phyloP scores from a whole-genome alignment of 2,329 filamentous ascomycete species.

The Colletotrichum incanum region DNA sequence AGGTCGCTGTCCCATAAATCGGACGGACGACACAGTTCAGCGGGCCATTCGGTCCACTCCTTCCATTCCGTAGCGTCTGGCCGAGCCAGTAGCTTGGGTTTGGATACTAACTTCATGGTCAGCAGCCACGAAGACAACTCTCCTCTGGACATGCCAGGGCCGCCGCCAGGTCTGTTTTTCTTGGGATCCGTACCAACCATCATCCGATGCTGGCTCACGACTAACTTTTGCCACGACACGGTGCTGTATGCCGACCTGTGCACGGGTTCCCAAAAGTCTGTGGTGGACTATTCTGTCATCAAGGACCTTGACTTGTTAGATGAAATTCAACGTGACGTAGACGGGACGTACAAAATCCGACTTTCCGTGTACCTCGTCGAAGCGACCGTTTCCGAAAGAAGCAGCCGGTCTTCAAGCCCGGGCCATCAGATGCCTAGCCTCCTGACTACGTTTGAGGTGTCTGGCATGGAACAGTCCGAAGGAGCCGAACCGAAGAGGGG shows the following conservation, averaged over 20 bases:
- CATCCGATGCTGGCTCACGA: slow-evolving; percentile 94
- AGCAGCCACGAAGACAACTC: slow-evolving; percentile 76
- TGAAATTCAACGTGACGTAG: slow-evolving; percentile 75
- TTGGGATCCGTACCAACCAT: slow-evolving; percentile 93
- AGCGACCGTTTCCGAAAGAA: slow-evolving; percentile 84
- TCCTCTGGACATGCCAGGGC: slow-evolving; percentile 79
- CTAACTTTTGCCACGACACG: slow-evolving; percentile 89
- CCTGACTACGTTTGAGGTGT: slow-evolving; percentile 83
- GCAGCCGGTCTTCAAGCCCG: slow-evolving; percentile 80
- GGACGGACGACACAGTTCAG: slow-evolving; percentile 93
- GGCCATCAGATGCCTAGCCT: slow-evolving; percentile 87
- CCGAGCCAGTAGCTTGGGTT: slow-evolving; percentile 88
- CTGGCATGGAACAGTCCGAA: slow-evolving; percentile 69
- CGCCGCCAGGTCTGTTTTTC: slow-evolving; percentile 88
- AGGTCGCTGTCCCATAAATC: slow-evolving; percentile 95
- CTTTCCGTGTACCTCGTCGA: slow-evolving; percentile 92
- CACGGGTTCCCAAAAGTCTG: slow-evolving; percentile 90
- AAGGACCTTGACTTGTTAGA: slow-evolving; percentile 80
- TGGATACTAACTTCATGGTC: slow-evolving; percentile 79
- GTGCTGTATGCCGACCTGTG: slow-evolving; percentile 94
- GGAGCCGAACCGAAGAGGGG: slow-evolving; percentile 68
- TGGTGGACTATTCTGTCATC: slow-evolving; percentile 82
- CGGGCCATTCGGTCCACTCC: slow-evolving; percentile 77
- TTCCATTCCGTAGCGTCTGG: slow-evolving; percentile 82
- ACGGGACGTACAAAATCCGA: slow-evolving; percentile 79